Conservation (phyloP, 1,284 basidiomycete species). For the Moesziomyces aphidis region DNA sequence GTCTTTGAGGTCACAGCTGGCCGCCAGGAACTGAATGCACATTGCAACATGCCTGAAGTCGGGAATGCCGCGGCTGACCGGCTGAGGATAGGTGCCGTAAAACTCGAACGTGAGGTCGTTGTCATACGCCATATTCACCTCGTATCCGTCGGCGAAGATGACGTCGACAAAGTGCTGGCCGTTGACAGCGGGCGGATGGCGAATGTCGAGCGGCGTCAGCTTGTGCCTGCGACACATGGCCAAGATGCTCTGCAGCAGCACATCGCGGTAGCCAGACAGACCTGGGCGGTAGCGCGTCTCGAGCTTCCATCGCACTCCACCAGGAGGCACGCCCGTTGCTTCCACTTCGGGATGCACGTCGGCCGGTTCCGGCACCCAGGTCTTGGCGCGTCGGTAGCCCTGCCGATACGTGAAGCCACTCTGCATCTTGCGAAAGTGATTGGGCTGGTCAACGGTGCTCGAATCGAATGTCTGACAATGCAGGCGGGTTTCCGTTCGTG, state of each 20-base stretch:
- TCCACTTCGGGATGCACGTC: constrained; percentile 8
- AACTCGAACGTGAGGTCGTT: constrained; percentile 29
- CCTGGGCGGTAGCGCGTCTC: constrained; percentile 15
- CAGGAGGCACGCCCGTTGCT: constrained; percentile 12
- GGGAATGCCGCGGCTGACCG: constrained; percentile 14
- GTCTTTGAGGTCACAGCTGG: constrained; percentile 3
- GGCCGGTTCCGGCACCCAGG: too few relatives aligned
- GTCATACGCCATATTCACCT: constrained; percentile 24
- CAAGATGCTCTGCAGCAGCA: constrained; percentile 33
- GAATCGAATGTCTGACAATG: too few relatives aligned
- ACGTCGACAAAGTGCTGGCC: constrained; percentile 24
- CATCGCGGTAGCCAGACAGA: constrained; percentile 25
- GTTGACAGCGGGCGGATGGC: constrained; percentile 1
- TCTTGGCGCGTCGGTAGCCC: too few relatives aligned
- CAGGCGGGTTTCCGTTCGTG: too few relatives aligned
- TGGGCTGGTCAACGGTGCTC: too few relatives aligned
- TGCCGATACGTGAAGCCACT: too few relatives aligned
- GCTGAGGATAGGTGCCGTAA: constrained; percentile 26
- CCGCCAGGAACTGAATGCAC: constrained; percentile 36
- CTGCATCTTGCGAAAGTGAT: too few relatives aligned
- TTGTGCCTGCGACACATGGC: constrained; percentile 25
- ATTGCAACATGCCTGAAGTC: constrained; percentile 15
- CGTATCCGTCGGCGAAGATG: constrained; percentile 17
- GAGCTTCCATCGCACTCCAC: constrained; percentile 37
- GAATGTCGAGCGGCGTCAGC: constrained; percentile 28